Conservation (phyloP, 2,329 filamentous ascomycete species). For the Microcyclospora tardicrescens region DNA sequence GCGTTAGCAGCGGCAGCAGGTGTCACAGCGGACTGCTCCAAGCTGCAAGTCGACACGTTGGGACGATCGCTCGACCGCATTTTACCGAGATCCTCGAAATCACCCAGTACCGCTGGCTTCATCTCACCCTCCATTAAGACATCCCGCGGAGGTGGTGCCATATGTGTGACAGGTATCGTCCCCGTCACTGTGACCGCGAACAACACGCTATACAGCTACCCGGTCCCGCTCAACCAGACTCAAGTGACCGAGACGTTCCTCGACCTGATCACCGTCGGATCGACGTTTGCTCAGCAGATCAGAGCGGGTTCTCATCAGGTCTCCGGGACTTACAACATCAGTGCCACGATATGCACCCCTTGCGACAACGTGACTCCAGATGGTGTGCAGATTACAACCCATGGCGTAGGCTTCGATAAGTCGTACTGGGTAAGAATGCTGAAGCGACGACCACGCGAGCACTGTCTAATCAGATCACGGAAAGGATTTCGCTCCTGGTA, state of each 20-base stretch:
- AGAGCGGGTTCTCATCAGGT: neutral
- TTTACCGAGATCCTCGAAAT: neutral
- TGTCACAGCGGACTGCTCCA: no score
- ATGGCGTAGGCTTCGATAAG: constrained; percentile 28
- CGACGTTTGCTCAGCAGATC: constrained; percentile 6
- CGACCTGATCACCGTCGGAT: constrained; percentile 6
- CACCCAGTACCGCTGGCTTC: constrained; percentile 2
- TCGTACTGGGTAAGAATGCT: constrained; percentile 13
- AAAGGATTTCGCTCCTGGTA: constrained; percentile 24
- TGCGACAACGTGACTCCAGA: neutral
- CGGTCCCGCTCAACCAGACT: constrained; percentile 16
- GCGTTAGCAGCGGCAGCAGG: no score
- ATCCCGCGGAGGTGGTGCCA: constrained; percentile 15
- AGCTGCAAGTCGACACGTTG: no score
- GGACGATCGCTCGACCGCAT: no score
- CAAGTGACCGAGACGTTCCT: constrained; percentile 17
- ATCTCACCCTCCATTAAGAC: constrained; percentile 8
- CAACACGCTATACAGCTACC: constrained; percentile 17
- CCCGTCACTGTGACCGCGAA: constrained; percentile 13
- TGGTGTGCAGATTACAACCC: constrained; percentile 28
- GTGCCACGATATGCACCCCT: neutral
- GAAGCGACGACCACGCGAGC: neutral
- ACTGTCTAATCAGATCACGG: no score
- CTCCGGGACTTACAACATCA: neutral
- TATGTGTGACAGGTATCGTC: constrained; percentile 18